Conservation (phyloP, 371 early-diverging fungal species). For the Furculomyces boomerangus region DNA sequence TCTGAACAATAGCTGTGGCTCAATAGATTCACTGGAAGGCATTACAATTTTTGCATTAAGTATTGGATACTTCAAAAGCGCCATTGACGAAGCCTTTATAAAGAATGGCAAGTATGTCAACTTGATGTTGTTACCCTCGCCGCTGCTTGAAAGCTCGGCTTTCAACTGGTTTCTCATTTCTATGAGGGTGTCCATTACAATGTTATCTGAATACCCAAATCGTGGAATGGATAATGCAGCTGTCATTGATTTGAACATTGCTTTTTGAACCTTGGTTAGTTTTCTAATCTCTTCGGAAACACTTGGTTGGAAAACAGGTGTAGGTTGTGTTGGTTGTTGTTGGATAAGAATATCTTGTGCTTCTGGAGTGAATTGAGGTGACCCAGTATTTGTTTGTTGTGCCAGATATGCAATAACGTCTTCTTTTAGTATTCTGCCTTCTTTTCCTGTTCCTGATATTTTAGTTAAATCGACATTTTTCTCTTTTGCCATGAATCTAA, state of each 20-base stretch:
- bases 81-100: constrained; percentile 78
- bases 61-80: constrained; percentile 68
- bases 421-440: constrained; percentile 76
- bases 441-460: constrained; percentile 68
- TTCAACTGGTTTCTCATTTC: constrained; percentile 36
- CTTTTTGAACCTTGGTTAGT: constrained; percentile 70
- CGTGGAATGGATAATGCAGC: constrained; percentile 82
- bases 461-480: constrained; percentile 47
- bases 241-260: constrained; percentile 95
- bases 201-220: constrained; percentile 85
- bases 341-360: constrained; percentile 5
- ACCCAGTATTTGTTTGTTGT: background rate
- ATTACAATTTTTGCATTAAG: constrained; percentile 55
- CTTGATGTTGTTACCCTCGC: constrained; percentile 45
- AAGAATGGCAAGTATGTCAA: constrained; percentile 89
- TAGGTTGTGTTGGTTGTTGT: constrained; percentile 5
- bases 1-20: constrained; percentile 48
- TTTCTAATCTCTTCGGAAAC: constrained; percentile 28
- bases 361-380: constrained; percentile 3
- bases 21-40: constrained; percentile 8
- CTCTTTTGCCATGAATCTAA: constrained; percentile 74
- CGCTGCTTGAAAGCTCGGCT: constrained; percentile 11
- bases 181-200: constrained; percentile 48
- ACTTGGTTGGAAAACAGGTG: constrained; percentile 4
- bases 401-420: constrained; percentile 53